phyloP scores from a whole-genome alignment of 2,329 filamentous ascomycete genomes.

The Alternaria burnsii region DNA sequence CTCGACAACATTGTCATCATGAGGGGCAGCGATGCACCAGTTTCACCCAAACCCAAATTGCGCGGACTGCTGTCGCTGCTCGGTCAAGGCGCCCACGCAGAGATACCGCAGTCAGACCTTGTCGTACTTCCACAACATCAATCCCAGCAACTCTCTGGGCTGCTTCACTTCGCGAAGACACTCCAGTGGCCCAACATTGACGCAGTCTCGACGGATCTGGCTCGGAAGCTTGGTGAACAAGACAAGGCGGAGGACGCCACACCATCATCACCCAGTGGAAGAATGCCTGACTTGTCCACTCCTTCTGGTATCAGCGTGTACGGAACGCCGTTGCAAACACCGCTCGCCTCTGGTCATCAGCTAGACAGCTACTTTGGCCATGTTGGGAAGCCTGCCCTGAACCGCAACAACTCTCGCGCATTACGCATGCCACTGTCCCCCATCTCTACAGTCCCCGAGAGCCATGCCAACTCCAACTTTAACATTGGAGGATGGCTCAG shows the following conservation, averaged over 20 bases:
- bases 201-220: slow-evolving; percentile 49
- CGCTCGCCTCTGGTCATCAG: slow-evolving; percentile 36
- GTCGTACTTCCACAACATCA: slow-evolving; percentile 48
- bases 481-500: slow-evolving; percentile 63
- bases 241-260: slow-evolving; percentile 24
- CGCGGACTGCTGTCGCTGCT: slow-evolving; percentile 43
- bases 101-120: slow-evolving; percentile 34
- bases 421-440: slow-evolving; percentile 44
- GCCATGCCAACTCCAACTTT: slow-evolving; percentile 21
- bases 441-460: slow-evolving; percentile 19
- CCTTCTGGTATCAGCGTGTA: slow-evolving; percentile 48
- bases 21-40: slow-evolving; percentile 30
- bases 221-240: slow-evolving; percentile 45
- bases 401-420: slow-evolving; percentile 39
- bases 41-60: slow-evolving; percentile 30
- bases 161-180: slow-evolving; percentile 60
- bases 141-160: slow-evolving; percentile 57
- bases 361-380: slow-evolving; percentile 49
- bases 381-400: slow-evolving; percentile 32
- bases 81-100: slow-evolving; percentile 27
- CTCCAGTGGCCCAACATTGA: slow-evolving; percentile 60
- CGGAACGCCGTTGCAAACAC: slow-evolving; percentile 51
- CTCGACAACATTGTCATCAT: slow-evolving; percentile 60
- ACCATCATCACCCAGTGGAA: slow-evolving; percentile 29
- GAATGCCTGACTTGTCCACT: slow-evolving; percentile 35